Conservation (phyloP, 2,329 filamentous ascomycete species). For the Metarhizium rileyi region DNA sequence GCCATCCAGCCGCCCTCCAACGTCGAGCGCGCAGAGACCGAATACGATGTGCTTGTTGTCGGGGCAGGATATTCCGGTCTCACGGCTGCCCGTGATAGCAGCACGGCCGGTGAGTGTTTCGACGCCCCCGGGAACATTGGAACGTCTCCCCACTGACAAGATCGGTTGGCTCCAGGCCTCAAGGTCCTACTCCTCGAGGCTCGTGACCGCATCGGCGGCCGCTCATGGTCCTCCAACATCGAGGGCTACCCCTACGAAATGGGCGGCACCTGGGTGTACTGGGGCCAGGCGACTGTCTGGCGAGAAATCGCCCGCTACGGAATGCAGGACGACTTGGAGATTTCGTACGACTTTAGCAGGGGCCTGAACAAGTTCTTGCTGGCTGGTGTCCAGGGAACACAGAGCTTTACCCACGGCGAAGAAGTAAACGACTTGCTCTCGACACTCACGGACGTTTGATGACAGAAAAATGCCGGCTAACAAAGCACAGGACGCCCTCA, state of each 20-base stretch:
- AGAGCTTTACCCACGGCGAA: slow-evolving; percentile 31
- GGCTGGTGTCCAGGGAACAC: slow-evolving; percentile 17
- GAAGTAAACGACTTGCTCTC: slow-evolving; percentile 20
- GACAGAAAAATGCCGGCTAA: not conserved
- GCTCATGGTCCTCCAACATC: slow-evolving; percentile 35
- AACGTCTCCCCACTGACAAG: too few species aligned
- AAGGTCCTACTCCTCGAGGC: slow-evolving; percentile 35
- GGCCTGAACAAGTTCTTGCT: slow-evolving; percentile 33
- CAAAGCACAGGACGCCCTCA: slow-evolving; percentile 17
- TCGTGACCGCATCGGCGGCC: slow-evolving; percentile 37
- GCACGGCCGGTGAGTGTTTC: slow-evolving; percentile 18
- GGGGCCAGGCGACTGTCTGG: slow-evolving; percentile 33
- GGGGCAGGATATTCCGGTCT: slow-evolving; percentile 22
- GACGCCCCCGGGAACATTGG: not conserved
- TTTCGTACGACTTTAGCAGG: slow-evolving; percentile 29
- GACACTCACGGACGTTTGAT: not conserved
- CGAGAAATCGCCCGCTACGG: slow-evolving; percentile 36
- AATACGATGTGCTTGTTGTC: slow-evolving; percentile 20
- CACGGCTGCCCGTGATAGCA: slow-evolving; percentile 18
- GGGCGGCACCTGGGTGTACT: slow-evolving; percentile 40
- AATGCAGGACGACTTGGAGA: slow-evolving; percentile 29
- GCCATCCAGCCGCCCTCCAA: slow-evolving; percentile 19
- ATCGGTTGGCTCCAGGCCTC: slow-evolving; percentile 13
- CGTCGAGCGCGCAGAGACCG: slow-evolving; percentile 3
- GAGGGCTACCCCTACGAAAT: slow-evolving; percentile 35